phyloP scores from a whole-genome alignment of 2,329 filamentous ascomycete species.

The Neofusicoccum cordaticola region DNA sequence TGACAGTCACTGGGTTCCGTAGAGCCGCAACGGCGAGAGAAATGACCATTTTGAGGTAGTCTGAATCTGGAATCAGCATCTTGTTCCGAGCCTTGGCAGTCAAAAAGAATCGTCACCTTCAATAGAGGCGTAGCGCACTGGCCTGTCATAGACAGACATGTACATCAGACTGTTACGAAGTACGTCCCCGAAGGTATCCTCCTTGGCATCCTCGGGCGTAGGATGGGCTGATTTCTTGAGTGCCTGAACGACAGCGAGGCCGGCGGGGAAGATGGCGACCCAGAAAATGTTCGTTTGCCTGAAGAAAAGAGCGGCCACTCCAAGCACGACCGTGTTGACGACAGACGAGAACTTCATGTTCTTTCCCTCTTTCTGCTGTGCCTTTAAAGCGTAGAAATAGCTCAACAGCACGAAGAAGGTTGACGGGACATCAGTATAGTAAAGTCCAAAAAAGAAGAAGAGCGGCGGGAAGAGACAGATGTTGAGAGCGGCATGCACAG shows the following conservation, averaged over 20 bases:
- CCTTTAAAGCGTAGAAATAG: constrained; percentile 52
- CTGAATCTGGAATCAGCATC: constrained; percentile 20
- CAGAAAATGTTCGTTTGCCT: constrained; percentile 97
- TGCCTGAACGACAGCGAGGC: constrained; percentile 34
- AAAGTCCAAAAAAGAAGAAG: constrained; percentile 94
- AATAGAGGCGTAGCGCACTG: constrained; percentile 18
- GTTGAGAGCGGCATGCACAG: constrained; percentile 68
- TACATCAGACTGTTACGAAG: constrained; percentile 10
- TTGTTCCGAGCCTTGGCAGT: no score
- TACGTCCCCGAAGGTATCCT: background rate
- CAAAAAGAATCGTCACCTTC: constrained; percentile 9
- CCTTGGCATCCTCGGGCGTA: constrained; percentile 1
- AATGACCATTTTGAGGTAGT: constrained; percentile 51
- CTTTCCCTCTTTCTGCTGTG: constrained; percentile 20
- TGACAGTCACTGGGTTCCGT: constrained; percentile 38
- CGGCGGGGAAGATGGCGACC: constrained; percentile 76
- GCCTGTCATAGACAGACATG: constrained; percentile 20
- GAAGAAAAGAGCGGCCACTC: constrained; percentile 68
- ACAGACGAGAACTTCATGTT: constrained; percentile 18
- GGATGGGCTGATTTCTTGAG: constrained; percentile 23
- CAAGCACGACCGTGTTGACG: constrained; percentile 48
- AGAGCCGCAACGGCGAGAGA: constrained; percentile 63
- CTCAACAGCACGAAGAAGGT: constrained; percentile 70
- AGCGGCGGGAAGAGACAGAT: constrained; percentile 81
- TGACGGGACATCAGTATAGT: constrained; percentile 90